Conservation (phyloP, 163 green algal species). For the Scenedesmus sp. region DNA sequence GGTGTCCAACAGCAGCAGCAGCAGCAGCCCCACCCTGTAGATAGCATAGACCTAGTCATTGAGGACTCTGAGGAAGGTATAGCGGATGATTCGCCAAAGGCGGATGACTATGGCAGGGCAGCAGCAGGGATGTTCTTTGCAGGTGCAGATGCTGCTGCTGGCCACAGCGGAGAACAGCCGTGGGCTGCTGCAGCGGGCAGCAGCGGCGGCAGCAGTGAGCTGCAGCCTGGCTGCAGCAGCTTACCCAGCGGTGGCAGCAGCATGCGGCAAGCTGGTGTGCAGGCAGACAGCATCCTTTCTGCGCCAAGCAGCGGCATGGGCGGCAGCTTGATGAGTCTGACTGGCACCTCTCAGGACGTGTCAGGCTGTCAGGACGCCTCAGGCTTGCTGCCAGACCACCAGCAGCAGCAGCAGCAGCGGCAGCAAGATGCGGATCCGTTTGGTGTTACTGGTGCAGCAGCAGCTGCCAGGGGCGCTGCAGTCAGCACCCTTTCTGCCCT, state of each 20-base stretch:
- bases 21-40: not conserved
- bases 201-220: not conserved
- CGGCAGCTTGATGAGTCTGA: not conserved
- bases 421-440: not conserved
- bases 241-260: not conserved
- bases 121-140: not conserved
- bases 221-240: not conserved
- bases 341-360: not conserved
- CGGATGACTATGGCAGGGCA: not conserved
- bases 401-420: constrained; percentile 1
- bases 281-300: not conserved
- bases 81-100: not conserved
- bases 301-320: not conserved
- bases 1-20: not conserved
- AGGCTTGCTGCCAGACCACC: not conserved
- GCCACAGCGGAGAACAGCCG: not conserved
- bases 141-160: not conserved
- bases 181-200: not conserved
- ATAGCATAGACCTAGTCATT: constrained; percentile 1
- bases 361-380: not conserved
- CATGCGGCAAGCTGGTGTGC: not conserved
- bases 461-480: not conserved
- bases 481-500: constrained; percentile 33
- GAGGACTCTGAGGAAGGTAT: not conserved
- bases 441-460: not conserved